A percentile compares a stretch with the other conserved stretches of the same genome.
phyloP scores from a whole-genome alignment of 2,329 filamentous ascomycete species.

The Mycocentrospora acerina region DNA sequence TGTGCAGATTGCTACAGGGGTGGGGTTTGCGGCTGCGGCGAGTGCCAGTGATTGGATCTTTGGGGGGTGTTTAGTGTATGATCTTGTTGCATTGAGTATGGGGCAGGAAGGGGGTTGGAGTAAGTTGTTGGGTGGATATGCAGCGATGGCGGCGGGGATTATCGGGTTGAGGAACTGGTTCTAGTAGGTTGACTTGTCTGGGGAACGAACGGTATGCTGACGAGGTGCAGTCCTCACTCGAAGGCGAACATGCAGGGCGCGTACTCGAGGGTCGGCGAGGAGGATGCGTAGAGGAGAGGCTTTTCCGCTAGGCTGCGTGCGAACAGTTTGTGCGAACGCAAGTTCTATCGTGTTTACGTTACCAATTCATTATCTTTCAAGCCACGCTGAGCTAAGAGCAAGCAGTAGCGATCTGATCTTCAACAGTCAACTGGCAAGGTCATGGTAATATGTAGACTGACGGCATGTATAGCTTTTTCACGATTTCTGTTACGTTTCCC shows the following conservation, averaged over 20 bases:
- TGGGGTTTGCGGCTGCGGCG: slow-evolving; percentile 55
- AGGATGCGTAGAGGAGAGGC: too few species aligned
- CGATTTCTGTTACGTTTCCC: too few species aligned
- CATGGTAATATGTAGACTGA: too few species aligned
- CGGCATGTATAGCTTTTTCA: neutral
- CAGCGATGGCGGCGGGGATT: slow-evolving; percentile 55
- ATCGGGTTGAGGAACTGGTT: slow-evolving; percentile 55
- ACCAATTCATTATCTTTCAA: too few species aligned
- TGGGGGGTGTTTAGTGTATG: slow-evolving; percentile 60
- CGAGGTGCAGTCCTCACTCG: slow-evolving; percentile 24
- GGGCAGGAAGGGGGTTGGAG: slow-evolving; percentile 58
- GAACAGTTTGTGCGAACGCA: too few species aligned
- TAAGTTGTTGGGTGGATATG: slow-evolving; percentile 53
- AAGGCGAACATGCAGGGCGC: slow-evolving; percentile 21
- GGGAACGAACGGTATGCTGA: slow-evolving; percentile 17
- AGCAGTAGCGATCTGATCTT: too few species aligned
- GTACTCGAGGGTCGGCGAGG: slow-evolving; percentile 20
- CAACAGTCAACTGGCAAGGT: too few species aligned
- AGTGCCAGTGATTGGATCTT: slow-evolving; percentile 61
- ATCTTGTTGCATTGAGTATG: slow-evolving; percentile 56
- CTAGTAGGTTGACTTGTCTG: slow-evolving; percentile 43
- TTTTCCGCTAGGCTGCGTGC: too few species aligned
- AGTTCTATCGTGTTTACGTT: too few species aligned
- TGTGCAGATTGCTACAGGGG: slow-evolving; percentile 56
- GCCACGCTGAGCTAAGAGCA: too few species aligned